phyloP scores from a whole-genome alignment of 2,329 filamentous ascomycete genomes.

The Alternaria sp. region DNA sequence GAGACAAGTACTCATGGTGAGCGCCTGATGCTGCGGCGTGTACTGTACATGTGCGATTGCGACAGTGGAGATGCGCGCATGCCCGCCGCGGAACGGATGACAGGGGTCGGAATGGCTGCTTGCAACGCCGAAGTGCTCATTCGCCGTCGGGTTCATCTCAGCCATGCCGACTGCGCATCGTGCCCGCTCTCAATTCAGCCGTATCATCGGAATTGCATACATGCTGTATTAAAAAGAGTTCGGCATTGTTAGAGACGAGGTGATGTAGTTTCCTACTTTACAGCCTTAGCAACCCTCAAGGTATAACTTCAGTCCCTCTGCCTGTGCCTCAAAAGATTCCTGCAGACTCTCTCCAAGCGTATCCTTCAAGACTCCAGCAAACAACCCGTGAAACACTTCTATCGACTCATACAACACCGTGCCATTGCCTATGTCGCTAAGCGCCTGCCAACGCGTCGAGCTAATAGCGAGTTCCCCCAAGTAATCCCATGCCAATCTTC shows the following conservation, averaged over 20 bases:
- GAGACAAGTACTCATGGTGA: slow-evolving; percentile 15
- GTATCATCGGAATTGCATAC: background rate
- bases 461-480: slow-evolving; percentile 14
- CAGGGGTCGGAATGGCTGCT: slow-evolving; percentile 7
- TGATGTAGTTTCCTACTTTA: background rate
- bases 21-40: slow-evolving; percentile 27
- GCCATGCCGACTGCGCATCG: background rate
- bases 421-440: slow-evolving; percentile 32
- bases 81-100: background rate
- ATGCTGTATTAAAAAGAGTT: background rate
- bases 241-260: background rate
- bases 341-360: slow-evolving; percentile 27
- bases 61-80: slow-evolving; percentile 7
- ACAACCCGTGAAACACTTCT: slow-evolving; percentile 34
- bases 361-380: slow-evolving; percentile 21
- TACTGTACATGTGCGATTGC: slow-evolving; percentile 15
- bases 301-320: slow-evolving; percentile 32
- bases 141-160: background rate
- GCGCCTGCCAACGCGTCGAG: slow-evolving; percentile 37
- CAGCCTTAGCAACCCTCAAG: slow-evolving; percentile 4
- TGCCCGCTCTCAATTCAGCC: background rate
- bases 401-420: slow-evolving; percentile 40
- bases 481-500: slow-evolving; percentile 37
- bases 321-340: slow-evolving; percentile 37
- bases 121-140: background rate